A percentile compares a stretch with the other conserved stretches of the same genome.
phyloP scores from a whole-genome alignment of 345 rosid species.

The Corymbia maculata region DNA sequence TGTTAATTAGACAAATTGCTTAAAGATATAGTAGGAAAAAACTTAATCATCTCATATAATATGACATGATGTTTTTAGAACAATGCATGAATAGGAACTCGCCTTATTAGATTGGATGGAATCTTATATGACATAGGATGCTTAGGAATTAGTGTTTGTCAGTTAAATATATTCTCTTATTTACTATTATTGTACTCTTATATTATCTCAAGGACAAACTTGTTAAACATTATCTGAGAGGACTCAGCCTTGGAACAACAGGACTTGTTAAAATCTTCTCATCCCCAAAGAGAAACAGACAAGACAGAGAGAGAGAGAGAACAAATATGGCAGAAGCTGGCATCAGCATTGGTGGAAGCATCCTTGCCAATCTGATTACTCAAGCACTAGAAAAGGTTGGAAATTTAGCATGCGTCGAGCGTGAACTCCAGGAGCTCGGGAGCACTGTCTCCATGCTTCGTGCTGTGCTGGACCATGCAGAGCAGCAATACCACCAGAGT shows the following conservation, averaged over 20 bases:
- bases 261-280: not conserved
- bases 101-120: not conserved
- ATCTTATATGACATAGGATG: too few species aligned
- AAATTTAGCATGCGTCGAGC: not conserved
- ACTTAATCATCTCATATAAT: too few species aligned
- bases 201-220: too few species aligned
- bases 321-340: not conserved
- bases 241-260: not conserved
- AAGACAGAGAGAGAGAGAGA: not conserved
- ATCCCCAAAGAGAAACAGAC: not conserved
- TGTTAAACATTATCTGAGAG: not conserved
- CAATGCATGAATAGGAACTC: too few species aligned
- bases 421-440: not conserved
- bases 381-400: not conserved
- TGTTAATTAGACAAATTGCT: too few species aligned
- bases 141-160: too few species aligned
- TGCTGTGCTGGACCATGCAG: too few species aligned
- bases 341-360: accelerated
- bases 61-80: too few species aligned
- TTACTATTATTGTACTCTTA: too few species aligned
- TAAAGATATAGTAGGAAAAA: too few species aligned
- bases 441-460: not conserved
- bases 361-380: not conserved
- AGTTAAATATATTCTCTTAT: too few species aligned
- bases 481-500: too few species aligned